These are phyloP conservation scores for Dendrobium nobile DNA, from an alignment of 106 monocot genomes.

Conservation along the genomic window DNA sequence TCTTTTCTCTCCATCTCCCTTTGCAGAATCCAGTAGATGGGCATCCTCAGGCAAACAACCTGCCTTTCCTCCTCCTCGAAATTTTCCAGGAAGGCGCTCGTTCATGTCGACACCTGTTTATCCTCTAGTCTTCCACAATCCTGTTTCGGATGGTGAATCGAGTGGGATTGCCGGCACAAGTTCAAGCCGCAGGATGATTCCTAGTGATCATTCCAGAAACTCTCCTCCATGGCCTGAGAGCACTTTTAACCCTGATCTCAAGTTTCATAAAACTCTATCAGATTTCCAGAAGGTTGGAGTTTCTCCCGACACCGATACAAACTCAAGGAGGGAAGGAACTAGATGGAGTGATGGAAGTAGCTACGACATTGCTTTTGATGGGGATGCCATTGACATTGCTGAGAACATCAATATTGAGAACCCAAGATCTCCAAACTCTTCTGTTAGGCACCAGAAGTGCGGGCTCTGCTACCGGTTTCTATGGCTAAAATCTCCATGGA, in stretches of 20 bases:
- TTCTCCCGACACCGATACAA: constrained; percentile 43
- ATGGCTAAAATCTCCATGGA: constrained; percentile 79
- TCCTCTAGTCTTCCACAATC: constrained; percentile 71
- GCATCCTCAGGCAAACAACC: constrained; percentile 56
- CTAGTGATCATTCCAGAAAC: constrained; percentile 14
- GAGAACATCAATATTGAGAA: constrained; percentile 33
- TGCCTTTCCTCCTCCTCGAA: constrained; percentile 28
- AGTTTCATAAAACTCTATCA: constrained; percentile 44
- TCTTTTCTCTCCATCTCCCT: constrained; percentile 57
- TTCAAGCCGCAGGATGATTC: constrained; percentile 20
- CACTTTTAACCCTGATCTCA: constrained; percentile 50
- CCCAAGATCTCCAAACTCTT: constrained; percentile 17
- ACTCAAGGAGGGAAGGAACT: constrained; percentile 65
- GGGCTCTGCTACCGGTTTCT: constrained; percentile 55
- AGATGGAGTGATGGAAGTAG: constrained; percentile 81
- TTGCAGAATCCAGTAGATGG: constrained; percentile 52
- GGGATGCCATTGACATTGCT: constrained; percentile 38
- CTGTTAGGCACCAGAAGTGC: constrained; percentile 40
- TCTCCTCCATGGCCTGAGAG: constrained; percentile 34
- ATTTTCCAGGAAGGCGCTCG: constrained; percentile 57
- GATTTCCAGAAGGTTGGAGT: constrained; percentile 50
- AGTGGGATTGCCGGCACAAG: constrained; percentile 26
- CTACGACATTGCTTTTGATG: constrained; percentile 62
- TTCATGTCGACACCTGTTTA: constrained; percentile 95
- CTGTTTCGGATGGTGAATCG: constrained; percentile 51